phyloP scores from a whole-genome alignment of 2,329 filamentous ascomycete species.

The Colletotrichum sojae region DNA sequence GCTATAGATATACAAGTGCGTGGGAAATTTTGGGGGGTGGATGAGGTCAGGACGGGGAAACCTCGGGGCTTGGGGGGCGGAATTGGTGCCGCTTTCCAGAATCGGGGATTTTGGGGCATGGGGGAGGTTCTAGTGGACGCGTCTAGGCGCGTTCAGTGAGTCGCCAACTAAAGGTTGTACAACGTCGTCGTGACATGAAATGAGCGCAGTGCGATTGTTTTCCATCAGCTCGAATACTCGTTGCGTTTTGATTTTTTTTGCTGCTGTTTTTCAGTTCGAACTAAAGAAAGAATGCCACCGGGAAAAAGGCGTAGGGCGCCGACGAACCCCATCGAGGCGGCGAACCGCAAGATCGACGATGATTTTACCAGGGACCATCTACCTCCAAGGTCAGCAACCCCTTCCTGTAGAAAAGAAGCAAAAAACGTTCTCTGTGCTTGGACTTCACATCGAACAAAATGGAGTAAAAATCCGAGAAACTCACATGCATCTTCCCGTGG shows the following conservation, averaged over 20 bases:
- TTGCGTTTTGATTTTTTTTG: too few relatives aligned
- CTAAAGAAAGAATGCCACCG: slow-evolving; percentile 1
- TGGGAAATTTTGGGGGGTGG: slow-evolving; percentile 38
- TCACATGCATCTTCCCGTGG: not conserved
- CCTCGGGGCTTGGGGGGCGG: slow-evolving; percentile 18
- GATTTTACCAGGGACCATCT: slow-evolving; percentile 66
- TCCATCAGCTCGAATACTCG: too few relatives aligned
- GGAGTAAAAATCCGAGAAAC: not conserved
- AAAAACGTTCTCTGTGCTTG: not conserved
- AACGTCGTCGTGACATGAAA: not conserved
- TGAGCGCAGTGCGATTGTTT: too few relatives aligned
- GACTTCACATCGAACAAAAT: slow-evolving; percentile 37
- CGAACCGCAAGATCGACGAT: slow-evolving; percentile 62
- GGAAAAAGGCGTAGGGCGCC: slow-evolving; percentile 42
- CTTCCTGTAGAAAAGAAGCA: too few relatives aligned
- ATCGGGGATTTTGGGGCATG: not conserved
- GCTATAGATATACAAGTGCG: not conserved
- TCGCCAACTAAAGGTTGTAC: not conserved
- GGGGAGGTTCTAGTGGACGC: slow-evolving; percentile 17
- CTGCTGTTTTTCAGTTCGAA: not conserved
- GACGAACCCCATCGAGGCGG: slow-evolving; percentile 60
- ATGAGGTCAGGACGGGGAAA: slow-evolving; percentile 39
- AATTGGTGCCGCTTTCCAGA: not conserved
- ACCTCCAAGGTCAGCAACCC: slow-evolving; percentile 55
- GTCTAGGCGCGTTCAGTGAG: slow-evolving; percentile 11